These are phyloP conservation scores for Naganishia albida DNA, from an alignment of 1,284 basidiomycete genomes.

Conservation along the genomic window DNA sequence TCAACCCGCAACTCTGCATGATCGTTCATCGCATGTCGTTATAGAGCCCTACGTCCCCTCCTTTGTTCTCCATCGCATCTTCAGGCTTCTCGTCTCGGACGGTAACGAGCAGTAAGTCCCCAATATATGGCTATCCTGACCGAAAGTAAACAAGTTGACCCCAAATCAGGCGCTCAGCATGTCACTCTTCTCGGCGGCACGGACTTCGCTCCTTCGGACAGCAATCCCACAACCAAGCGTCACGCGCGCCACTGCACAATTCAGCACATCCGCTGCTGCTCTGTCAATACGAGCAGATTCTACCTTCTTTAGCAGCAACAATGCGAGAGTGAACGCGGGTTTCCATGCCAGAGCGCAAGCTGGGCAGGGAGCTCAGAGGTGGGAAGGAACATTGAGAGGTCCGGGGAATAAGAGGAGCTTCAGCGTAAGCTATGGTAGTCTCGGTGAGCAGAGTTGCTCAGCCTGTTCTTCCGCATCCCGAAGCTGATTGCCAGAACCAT, in stretches of 20 bases:
- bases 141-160: background rate
- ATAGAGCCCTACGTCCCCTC: no score
- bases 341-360: background rate
- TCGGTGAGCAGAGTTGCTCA: conserved; percentile 1
- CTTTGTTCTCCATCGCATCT: no score
- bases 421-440: conserved; percentile 23
- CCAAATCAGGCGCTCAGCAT: no score
- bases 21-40: no score
- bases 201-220: background rate
- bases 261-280: conserved; percentile 13
- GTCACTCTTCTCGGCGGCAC: background rate
- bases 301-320: conserved; percentile 19
- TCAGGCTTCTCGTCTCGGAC: no score
- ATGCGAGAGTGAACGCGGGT: background rate
- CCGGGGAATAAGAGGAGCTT: conserved; percentile 1
- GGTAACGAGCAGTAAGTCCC: no score
- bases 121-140: background rate
- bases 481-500: conserved; percentile 1
- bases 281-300: conserved; percentile 1
- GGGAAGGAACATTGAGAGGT: conserved; percentile 15
- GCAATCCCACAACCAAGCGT: background rate
- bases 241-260: background rate
- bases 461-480: background rate
- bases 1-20: no score
- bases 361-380: conserved; percentile 3